Base-by-base conservation (phyloP, 1,139 yeast genomes). In the Sugiyamaella grinbergsii region DNA sequence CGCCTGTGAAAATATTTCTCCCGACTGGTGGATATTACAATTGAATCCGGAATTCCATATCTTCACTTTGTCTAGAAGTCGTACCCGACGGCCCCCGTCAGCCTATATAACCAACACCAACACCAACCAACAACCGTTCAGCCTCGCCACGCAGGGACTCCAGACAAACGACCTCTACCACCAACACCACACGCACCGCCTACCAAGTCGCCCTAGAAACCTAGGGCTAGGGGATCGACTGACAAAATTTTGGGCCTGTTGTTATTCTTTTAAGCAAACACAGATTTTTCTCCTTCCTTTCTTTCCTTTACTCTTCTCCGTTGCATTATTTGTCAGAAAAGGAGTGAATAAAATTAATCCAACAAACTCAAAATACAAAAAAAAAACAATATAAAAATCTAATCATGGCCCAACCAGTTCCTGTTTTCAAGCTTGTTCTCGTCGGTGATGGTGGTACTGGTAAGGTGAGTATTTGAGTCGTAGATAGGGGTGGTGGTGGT, bases 371-470 rank as follows among this genome's bases (percentile, higher is more conserved):
- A 20, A n/a, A 10, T 11, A 24, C 13, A 42, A 42, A 32, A 13
- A 7, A 13, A 15, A 22, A 34, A 33, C 7, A 33, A 29, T 7
- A 28, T 11, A 32, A 15, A 22, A 24, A 36, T 32, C 13, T 20
- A 50, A 62, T 50, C 59, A 80, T 79, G 84, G 82, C 86, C 64
- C 70, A 66, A 55, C 90, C 87, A 79, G 95, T 90, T 74, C 98
- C 98, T 68, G 88, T 96, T 62, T 93, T 94, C 77, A 94, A 94
- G 81, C 85, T 94, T 74, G 99, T 72, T 68, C 85, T 93, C 70
- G 98, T 93, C 75, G 98, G 98, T 74, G 98, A 93, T 72, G 98
- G 99, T 82, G 99, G 99, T 84, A 93, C 98, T 74, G 98, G 98
- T 79, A 91, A 93, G 75, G 82, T 78, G 66, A 60, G 81, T 73